Evolutionary conservation across 768 basidiomycete genomes (phyloP).

Genomic region (Trametes maxima): DNA sequence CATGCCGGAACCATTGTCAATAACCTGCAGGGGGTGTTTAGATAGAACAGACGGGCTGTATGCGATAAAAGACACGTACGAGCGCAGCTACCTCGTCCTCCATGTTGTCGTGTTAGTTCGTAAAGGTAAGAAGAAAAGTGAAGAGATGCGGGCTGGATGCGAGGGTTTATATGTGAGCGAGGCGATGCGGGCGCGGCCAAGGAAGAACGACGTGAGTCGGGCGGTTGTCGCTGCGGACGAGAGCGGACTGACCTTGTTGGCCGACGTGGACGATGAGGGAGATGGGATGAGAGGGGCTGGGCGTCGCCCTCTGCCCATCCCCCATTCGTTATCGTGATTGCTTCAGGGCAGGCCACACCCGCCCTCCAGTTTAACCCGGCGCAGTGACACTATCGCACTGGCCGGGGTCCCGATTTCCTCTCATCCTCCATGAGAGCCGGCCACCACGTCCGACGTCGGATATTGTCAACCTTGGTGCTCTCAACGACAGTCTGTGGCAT

Average conservation of each 20-base stretch:
- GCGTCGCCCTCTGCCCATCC: constrained; percentile 26
- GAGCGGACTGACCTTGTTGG: constrained; percentile 13
- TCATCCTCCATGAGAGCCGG: not conserved
- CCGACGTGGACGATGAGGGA: constrained; percentile 20
- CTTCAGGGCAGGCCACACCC: constrained; percentile 32
- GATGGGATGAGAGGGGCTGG: constrained; percentile 29
- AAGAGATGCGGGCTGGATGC: constrained; percentile 25
- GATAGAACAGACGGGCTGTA: constrained; percentile 2
- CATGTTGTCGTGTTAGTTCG: constrained; percentile 42
- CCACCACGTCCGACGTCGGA: too few relatives aligned
- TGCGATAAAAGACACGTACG: constrained; percentile 35
- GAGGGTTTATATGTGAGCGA: constrained; percentile 18
- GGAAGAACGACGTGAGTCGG: not conserved
- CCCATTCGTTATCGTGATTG: constrained; percentile 33
- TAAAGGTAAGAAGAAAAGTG: constrained; percentile 30
- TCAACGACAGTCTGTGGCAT: too few relatives aligned
- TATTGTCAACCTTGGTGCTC: too few relatives aligned
- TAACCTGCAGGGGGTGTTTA: constrained; percentile 52
- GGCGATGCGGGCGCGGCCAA: constrained; percentile 22
- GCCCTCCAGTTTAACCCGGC: not conserved
- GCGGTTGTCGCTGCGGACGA: constrained; percentile 15
- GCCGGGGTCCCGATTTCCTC: too few relatives aligned
- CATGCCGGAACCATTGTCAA: constrained; percentile 98
- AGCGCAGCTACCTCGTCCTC: constrained; percentile 68
- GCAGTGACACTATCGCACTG: not conserved